Evolutionary conservation across 148 eudicot species (phyloP).

Genomic region (Rhododendron molle): DNA sequence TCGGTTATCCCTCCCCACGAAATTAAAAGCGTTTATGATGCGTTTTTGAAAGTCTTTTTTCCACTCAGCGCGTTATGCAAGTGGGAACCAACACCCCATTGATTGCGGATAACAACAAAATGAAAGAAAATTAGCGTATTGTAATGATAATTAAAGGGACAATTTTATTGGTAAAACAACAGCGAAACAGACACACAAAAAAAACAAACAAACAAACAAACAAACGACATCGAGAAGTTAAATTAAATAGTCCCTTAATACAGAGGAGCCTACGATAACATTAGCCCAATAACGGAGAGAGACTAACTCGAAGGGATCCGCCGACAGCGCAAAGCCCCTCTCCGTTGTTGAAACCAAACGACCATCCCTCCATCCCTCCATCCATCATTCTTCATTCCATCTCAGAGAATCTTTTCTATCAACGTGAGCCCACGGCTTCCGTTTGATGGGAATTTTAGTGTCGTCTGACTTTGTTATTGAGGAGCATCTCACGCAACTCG

Average conservation of each 20-base stretch:
- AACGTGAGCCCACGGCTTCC: not conserved
- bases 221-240: not conserved
- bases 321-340: not conserved
- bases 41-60: no score
- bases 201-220: not conserved
- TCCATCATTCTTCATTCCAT: not conserved
- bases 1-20: no score
- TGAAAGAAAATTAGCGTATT: not conserved
- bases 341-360: not conserved
- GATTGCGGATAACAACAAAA: not conserved
- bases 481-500: conserved; percentile 52
- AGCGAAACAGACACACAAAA: not conserved
- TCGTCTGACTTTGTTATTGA: conserved; percentile 38
- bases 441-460: not conserved
- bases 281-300: not conserved
- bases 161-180: not conserved
- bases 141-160: not conserved
- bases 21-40: no score
- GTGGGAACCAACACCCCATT: no score
- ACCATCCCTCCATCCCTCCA: not conserved
- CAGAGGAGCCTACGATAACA: not conserved
- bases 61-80: no score
- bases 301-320: not conserved
- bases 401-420: not conserved
- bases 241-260: not conserved